Conservation (phyloP, 768 basidiomycete species). For the Lenzites betulinus region DNA sequence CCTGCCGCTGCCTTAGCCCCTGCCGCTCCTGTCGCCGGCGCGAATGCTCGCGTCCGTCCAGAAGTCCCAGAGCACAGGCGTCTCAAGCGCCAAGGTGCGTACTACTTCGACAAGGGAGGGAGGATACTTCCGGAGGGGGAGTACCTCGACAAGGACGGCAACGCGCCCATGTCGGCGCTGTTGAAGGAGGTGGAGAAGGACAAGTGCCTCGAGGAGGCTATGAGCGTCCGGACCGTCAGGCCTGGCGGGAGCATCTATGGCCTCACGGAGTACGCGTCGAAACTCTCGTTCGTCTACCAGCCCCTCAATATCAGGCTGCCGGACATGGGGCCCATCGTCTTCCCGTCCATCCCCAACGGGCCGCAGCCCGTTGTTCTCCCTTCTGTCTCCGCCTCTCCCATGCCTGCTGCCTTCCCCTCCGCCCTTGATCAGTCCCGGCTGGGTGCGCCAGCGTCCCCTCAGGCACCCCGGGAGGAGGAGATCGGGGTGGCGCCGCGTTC, state of each 20-base stretch:
- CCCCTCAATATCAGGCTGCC: neutral
- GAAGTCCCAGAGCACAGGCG: neutral
- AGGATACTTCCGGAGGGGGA: neutral
- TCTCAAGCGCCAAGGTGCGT: conserved; percentile 2
- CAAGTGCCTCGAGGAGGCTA: neutral
- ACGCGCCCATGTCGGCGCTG: neutral
- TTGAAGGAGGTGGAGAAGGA: neutral
- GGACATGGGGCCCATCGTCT: neutral
- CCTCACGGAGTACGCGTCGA: neutral
- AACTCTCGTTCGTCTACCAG: neutral
- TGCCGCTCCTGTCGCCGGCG: neutral
- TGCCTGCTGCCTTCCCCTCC: neutral
- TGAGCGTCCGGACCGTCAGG: neutral
- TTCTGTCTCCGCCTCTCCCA: neutral
- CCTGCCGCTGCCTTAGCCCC: neutral
- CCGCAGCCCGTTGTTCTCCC: neutral
- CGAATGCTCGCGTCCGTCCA: neutral
- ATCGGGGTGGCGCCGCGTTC: neutral
- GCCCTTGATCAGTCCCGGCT: neutral
- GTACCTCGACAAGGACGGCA: neutral
- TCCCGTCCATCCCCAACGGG: neutral
- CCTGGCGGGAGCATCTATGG: neutral
- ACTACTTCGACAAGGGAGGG: neutral
- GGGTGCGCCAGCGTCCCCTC: neutral
- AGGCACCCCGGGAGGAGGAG: neutral